phyloP scores from a whole-genome alignment of 768 basidiomycete species.

The Butyriboletus loyo region DNA sequence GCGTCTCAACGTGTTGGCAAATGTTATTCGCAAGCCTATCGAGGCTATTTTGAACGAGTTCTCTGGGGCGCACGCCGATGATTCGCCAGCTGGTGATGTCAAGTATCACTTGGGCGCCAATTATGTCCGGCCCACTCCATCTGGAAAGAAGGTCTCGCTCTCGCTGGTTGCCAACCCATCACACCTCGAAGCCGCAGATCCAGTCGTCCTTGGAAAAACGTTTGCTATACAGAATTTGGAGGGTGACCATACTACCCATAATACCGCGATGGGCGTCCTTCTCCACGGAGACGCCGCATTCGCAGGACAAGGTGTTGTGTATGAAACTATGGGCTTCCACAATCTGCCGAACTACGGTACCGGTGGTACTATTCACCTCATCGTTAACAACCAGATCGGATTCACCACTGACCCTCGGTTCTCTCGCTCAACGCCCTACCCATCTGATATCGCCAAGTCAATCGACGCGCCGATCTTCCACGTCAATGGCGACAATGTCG shows the following conservation, averaged over 20 bases:
- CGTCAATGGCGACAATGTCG: slow-evolving; percentile 97
- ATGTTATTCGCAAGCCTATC: slow-evolving; percentile 97
- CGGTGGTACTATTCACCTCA: slow-evolving; percentile 96
- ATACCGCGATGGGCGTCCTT: slow-evolving; percentile 90
- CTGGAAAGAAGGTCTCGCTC: slow-evolving; percentile 95
- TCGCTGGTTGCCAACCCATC: slow-evolving; percentile 99
- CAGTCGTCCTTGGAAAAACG: slow-evolving; percentile 99
- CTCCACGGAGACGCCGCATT: slow-evolving; percentile 99
- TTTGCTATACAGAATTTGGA: slow-evolving; percentile 95
- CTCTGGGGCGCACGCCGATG: slow-evolving; percentile 67
- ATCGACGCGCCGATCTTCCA: slow-evolving; percentile 99
- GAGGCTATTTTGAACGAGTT: slow-evolving; percentile 99
- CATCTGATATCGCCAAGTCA: slow-evolving; percentile 96
- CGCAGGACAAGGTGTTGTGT: slow-evolving; percentile 96
- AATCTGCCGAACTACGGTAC: slow-evolving; percentile 94
- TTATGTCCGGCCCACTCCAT: slow-evolving; percentile 96
- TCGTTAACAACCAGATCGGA: slow-evolving; percentile 99
- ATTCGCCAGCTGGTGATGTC: slow-evolving; percentile 92
- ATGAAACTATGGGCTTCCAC: slow-evolving; percentile 99
- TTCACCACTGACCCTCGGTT: slow-evolving; percentile 99
- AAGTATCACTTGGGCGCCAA: slow-evolving; percentile 99
- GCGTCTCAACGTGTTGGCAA: slow-evolving; percentile 94
- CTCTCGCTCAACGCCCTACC: slow-evolving; percentile 95
- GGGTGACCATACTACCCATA: slow-evolving; percentile 74
- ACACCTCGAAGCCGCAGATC: slow-evolving; percentile 95